These are phyloP conservation scores for Gymnopus androsaceus DNA, from an alignment of 1,284 basidiomycete genomes.

Conservation along the genomic window DNA sequence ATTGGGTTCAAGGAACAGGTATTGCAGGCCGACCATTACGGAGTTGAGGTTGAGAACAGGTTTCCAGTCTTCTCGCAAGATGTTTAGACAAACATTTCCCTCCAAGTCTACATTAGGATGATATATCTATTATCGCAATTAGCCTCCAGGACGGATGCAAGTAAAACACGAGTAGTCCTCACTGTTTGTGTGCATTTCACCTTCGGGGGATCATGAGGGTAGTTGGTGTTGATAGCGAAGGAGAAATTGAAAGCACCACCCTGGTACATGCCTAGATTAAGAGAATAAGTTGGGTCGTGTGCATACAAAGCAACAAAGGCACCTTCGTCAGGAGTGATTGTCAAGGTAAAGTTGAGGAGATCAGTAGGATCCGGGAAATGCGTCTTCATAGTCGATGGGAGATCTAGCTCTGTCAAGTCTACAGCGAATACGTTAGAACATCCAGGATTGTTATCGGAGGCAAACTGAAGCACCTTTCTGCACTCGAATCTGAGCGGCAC, in stretches of 20 bases:
- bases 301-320: conserved; percentile 15
- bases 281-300: not conserved
- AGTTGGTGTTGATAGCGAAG: conserved; percentile 95
- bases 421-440: conserved; percentile 10
- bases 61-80: conserved; percentile 99
- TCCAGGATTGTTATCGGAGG: not conserved
- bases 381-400: conserved; percentile 95
- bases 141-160: not conserved
- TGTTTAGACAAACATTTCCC: conserved; percentile 96
- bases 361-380: conserved; percentile 89
- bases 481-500: conserved; percentile 95
- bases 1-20: conserved; percentile 98
- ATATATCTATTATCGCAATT: conserved; percentile 77
- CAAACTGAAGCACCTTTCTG: conserved; percentile 85
- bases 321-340: conserved; percentile 98
- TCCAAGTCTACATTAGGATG: conserved; percentile 98
- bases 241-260: conserved; percentile 93
- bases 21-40: conserved; percentile 97
- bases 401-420: conserved; percentile 97
- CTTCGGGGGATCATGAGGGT: conserved; percentile 98
- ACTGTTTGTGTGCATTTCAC: conserved; percentile 97
- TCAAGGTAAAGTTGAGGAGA: conserved; percentile 94
- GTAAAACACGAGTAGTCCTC: conserved; percentile 27
- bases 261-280: conserved; percentile 89
- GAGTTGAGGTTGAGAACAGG: conserved; percentile 97